A percentile compares a stretch with the other conserved stretches of the same genome.
Evolutionary conservation across 768 basidiomycete genomes (phyloP).

Genomic region (Agrocybe pediades): DNA sequence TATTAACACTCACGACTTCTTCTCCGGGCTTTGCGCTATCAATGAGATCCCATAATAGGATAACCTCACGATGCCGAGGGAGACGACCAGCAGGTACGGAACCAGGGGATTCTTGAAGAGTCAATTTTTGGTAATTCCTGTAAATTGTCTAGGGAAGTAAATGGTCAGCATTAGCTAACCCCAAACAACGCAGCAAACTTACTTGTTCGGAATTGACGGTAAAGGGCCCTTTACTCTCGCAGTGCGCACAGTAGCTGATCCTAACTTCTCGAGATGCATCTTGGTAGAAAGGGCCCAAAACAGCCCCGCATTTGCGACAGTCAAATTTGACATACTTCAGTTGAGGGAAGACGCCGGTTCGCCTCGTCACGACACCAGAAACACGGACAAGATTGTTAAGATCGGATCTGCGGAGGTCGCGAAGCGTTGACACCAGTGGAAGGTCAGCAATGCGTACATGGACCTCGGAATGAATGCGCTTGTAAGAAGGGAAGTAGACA

Average conservation of each 20-base stretch:
- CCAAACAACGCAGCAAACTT: no score
- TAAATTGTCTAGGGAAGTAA: slow-evolving; percentile 77
- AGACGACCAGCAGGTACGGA: slow-evolving; percentile 97
- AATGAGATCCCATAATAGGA: slow-evolving; percentile 97
- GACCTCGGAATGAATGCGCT: slow-evolving; percentile 96
- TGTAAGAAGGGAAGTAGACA: slow-evolving; percentile 94
- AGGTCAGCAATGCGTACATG: slow-evolving; percentile 97
- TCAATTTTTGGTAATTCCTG: slow-evolving; percentile 99
- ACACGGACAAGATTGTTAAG: slow-evolving; percentile 96
- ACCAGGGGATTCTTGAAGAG: slow-evolving; percentile 95
- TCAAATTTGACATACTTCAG: slow-evolving; percentile 99
- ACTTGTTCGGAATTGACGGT: slow-evolving; percentile 96
- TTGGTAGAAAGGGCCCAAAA: slow-evolving; percentile 97
- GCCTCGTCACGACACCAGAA: slow-evolving; percentile 91
- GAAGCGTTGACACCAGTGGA: slow-evolving; percentile 85
- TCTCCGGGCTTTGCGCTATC: slow-evolving; percentile 98
- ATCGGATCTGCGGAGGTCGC: slow-evolving; percentile 90
- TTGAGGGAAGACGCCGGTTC: slow-evolving; percentile 98
- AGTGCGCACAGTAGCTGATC: slow-evolving; percentile 92
- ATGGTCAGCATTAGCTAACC: no score
- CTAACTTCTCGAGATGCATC: slow-evolving; percentile 93
- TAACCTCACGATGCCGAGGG: slow-evolving; percentile 94
- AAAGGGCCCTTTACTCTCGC: slow-evolving; percentile 95
- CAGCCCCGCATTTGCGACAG: slow-evolving; percentile 92
- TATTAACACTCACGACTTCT: slow-evolving; percentile 72